Base-by-base conservation (phyloP, 768 basidiomycete genomes). In the Boletus reticuloceps region DNA sequence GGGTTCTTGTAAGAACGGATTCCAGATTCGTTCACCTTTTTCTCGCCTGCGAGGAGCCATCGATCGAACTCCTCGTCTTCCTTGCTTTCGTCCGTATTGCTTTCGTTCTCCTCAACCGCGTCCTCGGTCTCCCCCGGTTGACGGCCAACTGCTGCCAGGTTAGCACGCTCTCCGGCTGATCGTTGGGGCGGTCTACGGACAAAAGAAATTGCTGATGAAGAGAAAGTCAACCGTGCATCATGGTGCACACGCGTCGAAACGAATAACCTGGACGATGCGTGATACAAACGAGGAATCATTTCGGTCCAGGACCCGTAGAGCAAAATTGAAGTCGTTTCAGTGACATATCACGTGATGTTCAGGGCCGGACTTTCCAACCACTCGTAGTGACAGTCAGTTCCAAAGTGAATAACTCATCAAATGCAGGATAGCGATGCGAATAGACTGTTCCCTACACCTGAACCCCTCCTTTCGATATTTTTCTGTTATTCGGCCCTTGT, bases 401-500 rank as follows among this genome's bases (percentile, higher is more conserved):
- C 8, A 29, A 29, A 29, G 27, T 29, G 27, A 29, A 29, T 9
- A 29, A 29, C 27, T 29, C 27, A 29, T 29, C 27, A 29, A n/a
- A 29, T 29, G 27, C 27, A 29, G 27, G 27, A 29, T n/a, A 22
- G 29, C 40, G 31, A 43, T 22, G 25, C 39, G 36, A 49, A 62
- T 45, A 47, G 29, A 52, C 8, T 16, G 38, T 44, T 19, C 12
- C 27, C 27, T 39, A n/a, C 29, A 38, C 13, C 34, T 12, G 43
- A 66, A n/a, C 22, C 40, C 13, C 29, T 47, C 2, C 49, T 77
- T 70, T 78, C 82, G 56, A 56, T 88, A 29, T 66, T 86, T 48
- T 76, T 75, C 25, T 74, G 69, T 50, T 89, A 84, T 63, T 79
- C 80, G 25, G 72, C 81, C 20, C 76, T 89, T 31, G 65, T 69